Evolutionary conservation across 768 basidiomycete species (phyloP).

Genomic region (Tulasnella sp.): DNA sequence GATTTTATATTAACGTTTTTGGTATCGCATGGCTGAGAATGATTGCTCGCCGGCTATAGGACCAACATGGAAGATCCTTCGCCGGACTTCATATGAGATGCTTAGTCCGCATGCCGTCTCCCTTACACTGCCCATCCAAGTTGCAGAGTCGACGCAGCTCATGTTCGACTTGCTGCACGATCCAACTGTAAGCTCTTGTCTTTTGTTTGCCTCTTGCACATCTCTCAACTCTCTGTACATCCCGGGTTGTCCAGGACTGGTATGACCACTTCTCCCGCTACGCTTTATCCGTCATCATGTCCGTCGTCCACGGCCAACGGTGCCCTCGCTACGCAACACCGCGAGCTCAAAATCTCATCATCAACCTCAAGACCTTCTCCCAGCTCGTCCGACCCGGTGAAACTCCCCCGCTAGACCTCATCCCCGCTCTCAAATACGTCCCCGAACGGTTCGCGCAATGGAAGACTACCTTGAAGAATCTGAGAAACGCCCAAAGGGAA

Average conservation of each 20-base stretch:
- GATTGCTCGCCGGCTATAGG: neutral
- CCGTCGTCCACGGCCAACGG: slow-evolving; percentile 20
- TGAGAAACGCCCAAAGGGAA: slow-evolving; percentile 3
- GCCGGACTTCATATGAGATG: slow-evolving; percentile 28
- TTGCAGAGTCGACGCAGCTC: slow-evolving; percentile 38
- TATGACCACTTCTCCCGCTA: slow-evolving; percentile 12
- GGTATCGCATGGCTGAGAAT: slow-evolving; percentile 22
- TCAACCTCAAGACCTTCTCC: neutral
- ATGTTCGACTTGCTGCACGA: slow-evolving; percentile 37
- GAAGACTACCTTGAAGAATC: slow-evolving; percentile 14
- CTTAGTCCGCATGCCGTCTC: slow-evolving; percentile 33
- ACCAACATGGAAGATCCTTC: slow-evolving; percentile 28
- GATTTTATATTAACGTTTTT: slow-evolving; percentile 31
- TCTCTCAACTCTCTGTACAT: neutral
- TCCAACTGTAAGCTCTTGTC: slow-evolving; percentile 32
- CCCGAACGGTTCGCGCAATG: slow-evolving; percentile 17
- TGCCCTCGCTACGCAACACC: slow-evolving; percentile 3
- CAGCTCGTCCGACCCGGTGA: slow-evolving; percentile 11
- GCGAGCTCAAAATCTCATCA: neutral
- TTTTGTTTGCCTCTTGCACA: neutral
- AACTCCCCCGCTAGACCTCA: slow-evolving; percentile 22
- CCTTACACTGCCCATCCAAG: slow-evolving; percentile 35
- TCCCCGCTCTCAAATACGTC: slow-evolving; percentile 20
- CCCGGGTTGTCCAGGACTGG: neutral
- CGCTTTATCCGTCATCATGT: slow-evolving; percentile 6